Evolutionary conservation across 768 basidiomycete genomes (phyloP).

Genomic region (Boletus subparvulus): DNA sequence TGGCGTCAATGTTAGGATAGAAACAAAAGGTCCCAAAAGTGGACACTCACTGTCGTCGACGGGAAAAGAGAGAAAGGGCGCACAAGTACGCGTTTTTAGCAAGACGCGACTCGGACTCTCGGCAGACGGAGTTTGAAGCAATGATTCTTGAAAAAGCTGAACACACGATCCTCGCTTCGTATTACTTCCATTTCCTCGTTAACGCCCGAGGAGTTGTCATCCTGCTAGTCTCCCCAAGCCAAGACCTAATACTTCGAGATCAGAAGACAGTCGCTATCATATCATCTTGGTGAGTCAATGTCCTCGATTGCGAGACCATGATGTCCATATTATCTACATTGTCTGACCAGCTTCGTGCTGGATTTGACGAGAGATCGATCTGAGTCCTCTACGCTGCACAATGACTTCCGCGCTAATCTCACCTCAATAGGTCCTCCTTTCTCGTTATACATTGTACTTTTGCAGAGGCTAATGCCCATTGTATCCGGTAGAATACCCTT

Average conservation of each 20-base stretch:
- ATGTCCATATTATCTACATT: slow-evolving; percentile 89
- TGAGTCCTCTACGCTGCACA: slow-evolving; percentile 21
- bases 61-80: slow-evolving; percentile 3
- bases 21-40: background rate
- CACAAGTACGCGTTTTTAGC: slow-evolving; percentile 25
- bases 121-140: slow-evolving; percentile 37
- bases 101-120: slow-evolving; percentile 29
- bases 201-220: background rate
- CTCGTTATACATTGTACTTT: slow-evolving; percentile 21
- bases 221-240: no score
- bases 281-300: slow-evolving; percentile 27
- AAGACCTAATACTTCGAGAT: no score
- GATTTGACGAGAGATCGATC: slow-evolving; percentile 47
- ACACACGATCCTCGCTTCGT: background rate
- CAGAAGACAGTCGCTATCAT: no score
- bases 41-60: slow-evolving; percentile 28
- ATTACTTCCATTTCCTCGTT: background rate
- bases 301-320: slow-evolving; percentile 36
- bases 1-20: slow-evolving; percentile 25
- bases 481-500: slow-evolving; percentile 28
- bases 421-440: slow-evolving; percentile 15
- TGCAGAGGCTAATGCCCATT: slow-evolving; percentile 26
- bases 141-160: background rate
- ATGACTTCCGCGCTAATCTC: slow-evolving; percentile 30
- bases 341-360: slow-evolving; percentile 61